Conservation (phyloP, 768 basidiomycete species). For the Pleurotus tuber-regium region DNA sequence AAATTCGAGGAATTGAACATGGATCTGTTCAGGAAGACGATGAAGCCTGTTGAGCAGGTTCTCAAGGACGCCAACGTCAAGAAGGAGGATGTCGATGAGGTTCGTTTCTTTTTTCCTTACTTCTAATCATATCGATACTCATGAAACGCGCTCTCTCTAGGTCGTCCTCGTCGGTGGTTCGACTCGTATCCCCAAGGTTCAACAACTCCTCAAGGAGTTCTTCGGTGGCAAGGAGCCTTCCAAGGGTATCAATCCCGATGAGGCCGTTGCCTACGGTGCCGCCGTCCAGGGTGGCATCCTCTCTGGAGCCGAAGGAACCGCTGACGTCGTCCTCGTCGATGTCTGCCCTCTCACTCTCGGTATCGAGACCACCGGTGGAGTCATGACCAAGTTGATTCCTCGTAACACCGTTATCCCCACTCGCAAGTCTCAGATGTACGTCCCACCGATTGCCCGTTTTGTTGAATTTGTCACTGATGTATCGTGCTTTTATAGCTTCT, state of each 20-base stretch:
- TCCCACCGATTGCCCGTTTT: conserved; percentile 8
- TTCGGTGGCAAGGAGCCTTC: conserved; percentile 97
- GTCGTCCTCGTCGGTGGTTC: conserved; percentile 94
- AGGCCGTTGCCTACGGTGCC: conserved; percentile 98
- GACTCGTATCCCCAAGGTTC: conserved; percentile 99
- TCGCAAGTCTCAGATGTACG: conserved; percentile 90
- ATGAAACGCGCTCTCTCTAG: conserved; percentile 29
- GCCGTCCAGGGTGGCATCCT: conserved; percentile 99
- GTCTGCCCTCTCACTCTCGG: conserved; percentile 96
- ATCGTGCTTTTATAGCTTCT: conserved; percentile 45
- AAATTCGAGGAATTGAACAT: conserved; percentile 99
- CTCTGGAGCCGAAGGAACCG: conserved; percentile 88
- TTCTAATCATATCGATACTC: not conserved
- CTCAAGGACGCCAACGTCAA: conserved; percentile 97
- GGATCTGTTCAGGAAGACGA: conserved; percentile 98
- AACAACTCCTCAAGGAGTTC: conserved; percentile 96
- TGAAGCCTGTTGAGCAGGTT: conserved; percentile 99
- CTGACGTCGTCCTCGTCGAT: conserved; percentile 92
- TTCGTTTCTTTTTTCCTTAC: conserved; percentile 25
- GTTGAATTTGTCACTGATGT: conserved; percentile 20
- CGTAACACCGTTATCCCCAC: conserved; percentile 99
- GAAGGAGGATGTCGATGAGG: conserved; percentile 96
- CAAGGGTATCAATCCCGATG: conserved; percentile 98
- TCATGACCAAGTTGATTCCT: conserved; percentile 96
- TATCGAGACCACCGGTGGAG: conserved; percentile 98